Conservation (phyloP, 2,329 filamentous ascomycete species). For the Ascomycota sp. region DNA sequence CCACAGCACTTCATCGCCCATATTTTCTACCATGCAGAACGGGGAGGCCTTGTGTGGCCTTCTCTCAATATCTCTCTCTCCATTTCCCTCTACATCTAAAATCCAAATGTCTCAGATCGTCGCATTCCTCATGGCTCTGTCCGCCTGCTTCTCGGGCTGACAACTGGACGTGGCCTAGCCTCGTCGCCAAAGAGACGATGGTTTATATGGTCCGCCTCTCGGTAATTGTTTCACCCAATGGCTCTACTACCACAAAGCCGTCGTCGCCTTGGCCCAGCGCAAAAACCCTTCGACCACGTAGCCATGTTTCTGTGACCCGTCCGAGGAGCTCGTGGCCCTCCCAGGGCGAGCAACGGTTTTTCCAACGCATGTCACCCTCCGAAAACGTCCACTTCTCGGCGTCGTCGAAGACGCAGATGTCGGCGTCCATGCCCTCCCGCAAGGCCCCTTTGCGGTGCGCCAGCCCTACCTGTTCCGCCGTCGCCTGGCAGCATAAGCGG, state of each 20-base stretch:
- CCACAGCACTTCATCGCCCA: too few relatives aligned
- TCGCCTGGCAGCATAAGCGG: slow-evolving; percentile 65
- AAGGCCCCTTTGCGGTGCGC: slow-evolving; percentile 58
- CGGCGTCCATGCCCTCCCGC: slow-evolving; percentile 59
- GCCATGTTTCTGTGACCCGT: slow-evolving; percentile 65
- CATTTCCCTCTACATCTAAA: neutral
- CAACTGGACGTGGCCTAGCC: too few relatives aligned
- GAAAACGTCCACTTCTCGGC: slow-evolving; percentile 52
- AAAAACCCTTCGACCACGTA: slow-evolving; percentile 57
- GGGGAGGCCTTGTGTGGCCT: neutral
- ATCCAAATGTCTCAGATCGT: neutral
- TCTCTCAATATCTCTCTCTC: neutral
- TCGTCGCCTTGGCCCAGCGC: slow-evolving; percentile 30
- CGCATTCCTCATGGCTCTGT: too few relatives aligned
- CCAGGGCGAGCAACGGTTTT: slow-evolving; percentile 81
- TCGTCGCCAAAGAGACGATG: neutral
- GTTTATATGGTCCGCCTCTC: slow-evolving; percentile 29
- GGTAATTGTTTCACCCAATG: slow-evolving; percentile 31
- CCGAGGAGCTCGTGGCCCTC: slow-evolving; percentile 59
- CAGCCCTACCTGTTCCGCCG: slow-evolving; percentile 70
- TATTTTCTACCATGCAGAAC: neutral
- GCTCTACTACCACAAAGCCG: slow-evolving; percentile 26
- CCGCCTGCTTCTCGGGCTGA: too few relatives aligned
- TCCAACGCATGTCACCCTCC: slow-evolving; percentile 69
- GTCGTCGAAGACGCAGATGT: slow-evolving; percentile 82